Base-by-base conservation (phyloP, 2,329 filamentous ascomycete species). In the Ramularia endophylla region DNA sequence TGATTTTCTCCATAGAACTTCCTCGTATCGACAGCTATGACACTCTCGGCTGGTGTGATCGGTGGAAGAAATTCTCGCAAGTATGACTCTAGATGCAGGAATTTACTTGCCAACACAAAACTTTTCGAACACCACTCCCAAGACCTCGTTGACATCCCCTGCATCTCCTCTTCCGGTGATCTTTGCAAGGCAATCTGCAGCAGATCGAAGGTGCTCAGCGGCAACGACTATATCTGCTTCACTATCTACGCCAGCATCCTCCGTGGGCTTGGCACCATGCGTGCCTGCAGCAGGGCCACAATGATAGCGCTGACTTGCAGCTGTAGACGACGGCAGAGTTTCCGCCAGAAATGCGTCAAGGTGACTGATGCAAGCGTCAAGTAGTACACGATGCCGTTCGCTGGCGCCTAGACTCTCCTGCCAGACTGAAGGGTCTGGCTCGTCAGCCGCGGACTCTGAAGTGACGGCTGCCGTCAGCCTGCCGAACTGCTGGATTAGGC, bases 81-180 rank as follows among this genome's bases (percentile, higher is more conserved):
- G n/a, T n/a, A n/a, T n/a, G n/a, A n/a, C n/a, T n/a, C 22, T 25
- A 6, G 6, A 25, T 6, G 22, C 11, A 11, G 22, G 6, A 6
- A 11, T 16, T 49, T 43, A 67, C 47, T 68, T 67, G 8, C 65
- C 65, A 3, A 67, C 64, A 41, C 65, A 67, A 43, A 68, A 68
- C 86, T 94, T 97, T 64, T 97, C 90, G 68, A 98, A 98, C 3
- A 98, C 89, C 16, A 98, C 89, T 0, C 92, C 92, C 32, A 98
- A 68, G 6, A 98, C 87, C 60, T 97, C 92, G 62, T 98, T 90
- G 12, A 97, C 87, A 64, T 97, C 90, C 2, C 88, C 86, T 29
- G 77, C 78, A 55, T 88, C 86, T 1, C 88, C 89, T 41, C 79
- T 79, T 1, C 92, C 92, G 1, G 88, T 97, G 55, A 97, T 94